Evolutionary conservation across 306 rosid genomes (phyloP).

Genomic region (Prunus persica): Prunus_persica_NCBIv2 NC_034016.1:19380001-19380500

Average conservation of each 20-base stretch:
- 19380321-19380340: constrained; percentile 80
- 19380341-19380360: constrained; percentile 65
- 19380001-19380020: constrained; percentile 68
- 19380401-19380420: constrained; percentile 87
- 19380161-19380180: constrained; percentile 84
- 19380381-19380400: constrained; percentile 91
- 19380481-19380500: constrained; percentile 84
- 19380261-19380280: constrained; percentile 90
- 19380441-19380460: constrained; percentile 84
- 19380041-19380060: constrained; percentile 66
- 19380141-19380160: constrained; percentile 52
- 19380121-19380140: constrained; percentile 42
- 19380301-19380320: constrained; percentile 61
- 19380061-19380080: constrained; percentile 64
- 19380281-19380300: constrained; percentile 84
- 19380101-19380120: constrained; percentile 34
- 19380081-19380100: constrained; percentile 92
- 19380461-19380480: constrained; percentile 85
- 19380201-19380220: constrained; percentile 91
- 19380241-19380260: constrained; percentile 57
- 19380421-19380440: constrained; percentile 87
- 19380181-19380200: constrained; percentile 79
- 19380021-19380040: constrained; percentile 92
- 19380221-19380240: constrained; percentile 89
- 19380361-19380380: constrained; percentile 91